phyloP scores from a whole-genome alignment of 75 land plant genomes.

The Chamaecyparis obtusa region DNA sequence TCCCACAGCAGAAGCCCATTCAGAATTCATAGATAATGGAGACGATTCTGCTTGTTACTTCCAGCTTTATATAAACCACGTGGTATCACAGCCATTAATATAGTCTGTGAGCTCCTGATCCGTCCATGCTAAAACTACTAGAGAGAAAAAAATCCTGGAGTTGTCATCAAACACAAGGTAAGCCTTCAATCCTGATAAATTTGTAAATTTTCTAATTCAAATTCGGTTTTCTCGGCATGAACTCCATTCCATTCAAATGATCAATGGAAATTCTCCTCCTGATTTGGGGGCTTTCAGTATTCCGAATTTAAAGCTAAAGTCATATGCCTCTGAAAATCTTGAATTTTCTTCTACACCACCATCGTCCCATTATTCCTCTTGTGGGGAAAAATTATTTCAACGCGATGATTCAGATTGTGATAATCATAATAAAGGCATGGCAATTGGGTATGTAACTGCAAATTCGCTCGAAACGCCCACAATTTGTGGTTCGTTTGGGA shows the following conservation, averaged over 20 bases:
- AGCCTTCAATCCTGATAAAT: not conserved
- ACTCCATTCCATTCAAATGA: not conserved
- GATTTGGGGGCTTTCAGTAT: not conserved
- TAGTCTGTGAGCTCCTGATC: no score
- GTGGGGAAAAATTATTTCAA: not conserved
- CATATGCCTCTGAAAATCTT: not conserved
- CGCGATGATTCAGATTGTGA: not conserved
- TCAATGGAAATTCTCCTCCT: conserved; percentile 3
- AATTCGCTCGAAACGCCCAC: not conserved
- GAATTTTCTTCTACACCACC: not conserved
- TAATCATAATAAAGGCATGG: not conserved
- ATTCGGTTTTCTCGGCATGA: not conserved
- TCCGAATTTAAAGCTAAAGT: not conserved
- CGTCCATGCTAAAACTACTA: no score
- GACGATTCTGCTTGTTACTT: no score
- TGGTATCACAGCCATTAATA: no score
- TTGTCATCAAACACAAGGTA: no score
- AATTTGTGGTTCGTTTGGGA: not conserved
- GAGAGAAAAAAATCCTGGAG: no score
- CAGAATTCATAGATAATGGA: no score
- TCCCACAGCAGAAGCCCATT: no score
- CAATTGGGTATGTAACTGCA: not conserved
- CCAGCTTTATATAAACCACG: no score
- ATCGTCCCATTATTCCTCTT: conserved; percentile 1
- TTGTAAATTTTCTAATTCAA: not conserved